Evolutionary conservation across 2,329 filamentous ascomycete species (phyloP), one percentile per base, ranked within the genome.

Genomic region (Sporothrix protearum): DNA sequence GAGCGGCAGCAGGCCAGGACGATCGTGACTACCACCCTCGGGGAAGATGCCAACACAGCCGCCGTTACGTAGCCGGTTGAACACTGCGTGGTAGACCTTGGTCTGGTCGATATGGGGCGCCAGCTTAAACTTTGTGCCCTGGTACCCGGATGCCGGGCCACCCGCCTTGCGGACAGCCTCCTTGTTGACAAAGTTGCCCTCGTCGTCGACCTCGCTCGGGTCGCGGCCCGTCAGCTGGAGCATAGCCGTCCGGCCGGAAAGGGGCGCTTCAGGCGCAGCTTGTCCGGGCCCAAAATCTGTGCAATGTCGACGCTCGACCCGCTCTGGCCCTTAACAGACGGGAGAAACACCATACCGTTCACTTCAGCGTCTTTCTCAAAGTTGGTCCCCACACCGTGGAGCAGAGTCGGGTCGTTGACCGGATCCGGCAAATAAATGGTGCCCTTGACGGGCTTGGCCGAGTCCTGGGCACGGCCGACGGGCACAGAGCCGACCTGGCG

Each of bases 1-100:
- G 74, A 98, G 85, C 28, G 96, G 95, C 55, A 98, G 85, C 61
- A 98, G 85, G 78, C 97, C 93, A 0, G 95, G 94, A 73, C 95
- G 90, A 80, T 98, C 95, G 81, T 98, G 95, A 79, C 94, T 97
- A 77, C 95, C 95, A 76, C 95, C 95, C 82, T 99, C 95, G 1
- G 95, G 95, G 80, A 98, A 99, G 78, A 99, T 97, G 74, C 95
- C 96, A 70, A 98, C 92, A 78, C 94, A 97, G 22, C 94, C 95
- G 63, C 93, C 94, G 51, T 87, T 86, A 75, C 90, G 89, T 45
- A 99, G 86, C 39, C 93, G 89, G 75, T 90, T 88, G 80, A 97
- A 97, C 19, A 99, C 95, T 25, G 93, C 92, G 79, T 97, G 89
- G 82, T 98, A 98, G 36, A 98, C 95, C 76, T 93, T 88, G 39